phyloP scores from a whole-genome alignment of 2,329 filamentous ascomycete species.

The Paecilomyces sp. region DNA sequence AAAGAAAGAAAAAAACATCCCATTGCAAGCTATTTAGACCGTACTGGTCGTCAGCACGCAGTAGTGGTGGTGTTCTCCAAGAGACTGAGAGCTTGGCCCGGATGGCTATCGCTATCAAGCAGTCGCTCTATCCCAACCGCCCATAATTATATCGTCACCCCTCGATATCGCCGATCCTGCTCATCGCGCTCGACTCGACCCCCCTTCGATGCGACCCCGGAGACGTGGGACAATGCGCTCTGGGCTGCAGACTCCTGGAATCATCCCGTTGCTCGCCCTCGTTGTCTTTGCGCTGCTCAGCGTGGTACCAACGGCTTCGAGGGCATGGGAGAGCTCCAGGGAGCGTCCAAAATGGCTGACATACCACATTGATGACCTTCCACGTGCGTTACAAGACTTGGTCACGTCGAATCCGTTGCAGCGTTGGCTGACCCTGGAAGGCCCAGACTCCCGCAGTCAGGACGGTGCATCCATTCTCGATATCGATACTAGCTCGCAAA shows the following conservation, averaged over 20 bases:
- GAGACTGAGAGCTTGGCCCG: neutral
- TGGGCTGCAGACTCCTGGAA: constrained; percentile 25
- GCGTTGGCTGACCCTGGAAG: neutral
- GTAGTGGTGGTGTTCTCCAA: neutral
- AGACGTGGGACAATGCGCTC: constrained; percentile 24
- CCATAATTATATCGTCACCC: neutral
- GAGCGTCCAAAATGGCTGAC: constrained; percentile 15
- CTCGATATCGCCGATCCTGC: neutral
- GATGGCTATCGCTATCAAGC: neutral
- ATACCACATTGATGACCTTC: constrained; percentile 13
- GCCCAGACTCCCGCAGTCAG: neutral
- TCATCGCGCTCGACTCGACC: neutral
- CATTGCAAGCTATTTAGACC: neutral
- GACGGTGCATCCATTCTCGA: neutral
- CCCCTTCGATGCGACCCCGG: neutral
- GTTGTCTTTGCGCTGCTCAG: constrained; percentile 26
- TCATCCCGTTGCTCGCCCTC: constrained; percentile 25
- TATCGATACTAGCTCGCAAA: neutral
- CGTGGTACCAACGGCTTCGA: constrained; percentile 25
- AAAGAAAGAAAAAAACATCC: neutral
- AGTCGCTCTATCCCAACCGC: neutral
- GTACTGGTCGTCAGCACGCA: neutral
- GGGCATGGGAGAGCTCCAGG: constrained; percentile 19
- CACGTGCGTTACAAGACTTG: constrained; percentile 15
- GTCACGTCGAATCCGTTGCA: neutral